Conservation (phyloP, 805 yeast species). For the Yarrowia keelungensis region DNA sequence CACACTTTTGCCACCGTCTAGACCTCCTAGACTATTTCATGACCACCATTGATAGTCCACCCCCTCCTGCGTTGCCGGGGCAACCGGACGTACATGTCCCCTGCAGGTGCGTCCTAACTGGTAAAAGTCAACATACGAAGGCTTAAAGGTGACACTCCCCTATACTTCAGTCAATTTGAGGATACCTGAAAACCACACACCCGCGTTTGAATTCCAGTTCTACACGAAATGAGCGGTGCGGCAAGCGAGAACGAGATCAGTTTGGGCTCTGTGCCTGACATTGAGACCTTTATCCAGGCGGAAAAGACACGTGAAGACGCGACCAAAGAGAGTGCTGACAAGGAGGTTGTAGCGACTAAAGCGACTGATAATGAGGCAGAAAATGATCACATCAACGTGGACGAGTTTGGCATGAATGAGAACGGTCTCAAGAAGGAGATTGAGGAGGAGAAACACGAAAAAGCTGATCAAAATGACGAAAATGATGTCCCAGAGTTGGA, state of each 20-base stretch:
- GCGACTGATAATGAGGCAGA: not conserved
- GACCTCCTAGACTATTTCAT: too few species aligned
- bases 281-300: constrained; percentile 21
- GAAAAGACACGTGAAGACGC: constrained; percentile 23
- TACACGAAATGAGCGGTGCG: not conserved
- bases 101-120: constrained; percentile 20
- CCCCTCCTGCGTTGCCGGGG: not conserved
- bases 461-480: not conserved
- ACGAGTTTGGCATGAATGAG: constrained; percentile 3
- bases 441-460: not conserved
- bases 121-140: constrained; percentile 25
- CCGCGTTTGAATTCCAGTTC: too few species aligned
- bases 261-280: constrained; percentile 24
- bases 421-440: too few species aligned
- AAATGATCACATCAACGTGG: not conserved
- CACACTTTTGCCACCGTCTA: too few species aligned
- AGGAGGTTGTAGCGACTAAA: not conserved
- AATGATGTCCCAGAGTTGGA: constrained; percentile 5
- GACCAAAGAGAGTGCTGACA: not conserved
- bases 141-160: constrained; percentile 9
- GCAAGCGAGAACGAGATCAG: constrained; percentile 20
- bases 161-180: not conserved
- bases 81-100: constrained; percentile 3
- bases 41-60: not conserved
- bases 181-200: too few species aligned